Evolutionary conservation across 2,329 filamentous ascomycete species (phyloP).

Genomic region (Aspergillus aculeatus): DNA sequence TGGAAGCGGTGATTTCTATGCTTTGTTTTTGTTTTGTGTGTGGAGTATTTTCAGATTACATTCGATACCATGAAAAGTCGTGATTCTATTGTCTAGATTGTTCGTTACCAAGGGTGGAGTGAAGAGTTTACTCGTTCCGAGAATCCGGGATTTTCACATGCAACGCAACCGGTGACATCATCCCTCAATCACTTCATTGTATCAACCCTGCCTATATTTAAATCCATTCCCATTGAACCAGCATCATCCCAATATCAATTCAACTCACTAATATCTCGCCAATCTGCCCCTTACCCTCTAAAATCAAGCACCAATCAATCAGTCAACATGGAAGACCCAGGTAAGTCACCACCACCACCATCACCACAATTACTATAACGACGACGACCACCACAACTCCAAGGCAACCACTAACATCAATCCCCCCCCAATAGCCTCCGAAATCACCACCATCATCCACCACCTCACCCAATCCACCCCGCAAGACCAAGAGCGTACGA

Average conservation of each 20-base stretch:
- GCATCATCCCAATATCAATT: conserved; percentile 31
- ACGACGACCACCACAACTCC: not conserved
- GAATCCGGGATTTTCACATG: not conserved
- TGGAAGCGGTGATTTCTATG: conserved; percentile 35
- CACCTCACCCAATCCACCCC: conserved; percentile 67
- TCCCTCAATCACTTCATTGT: not conserved
- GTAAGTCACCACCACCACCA: conserved; percentile 15
- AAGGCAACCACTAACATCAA: not conserved
- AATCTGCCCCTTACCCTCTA: too few relatives aligned
- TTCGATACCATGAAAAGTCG: conserved; percentile 7
- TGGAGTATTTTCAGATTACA: conserved; percentile 1
- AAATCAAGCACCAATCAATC: too few relatives aligned
- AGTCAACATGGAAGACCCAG: conserved; percentile 22
- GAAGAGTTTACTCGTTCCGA: not conserved
- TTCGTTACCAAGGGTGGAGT: too few relatives aligned
- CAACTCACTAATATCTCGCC: too few relatives aligned
- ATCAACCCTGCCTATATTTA: not conserved
- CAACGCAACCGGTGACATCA: conserved; percentile 2
- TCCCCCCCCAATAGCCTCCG: conserved; percentile 40
- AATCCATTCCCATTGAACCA: conserved; percentile 7
- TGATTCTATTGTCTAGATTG: not conserved
- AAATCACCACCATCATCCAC: conserved; percentile 67
- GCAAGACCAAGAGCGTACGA: conserved; percentile 61
- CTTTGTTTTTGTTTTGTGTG: not conserved
- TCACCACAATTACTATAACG: not conserved